phyloP scores from a whole-genome alignment of 345 rosid genomes.

The Linum usitatissimum region DNA sequence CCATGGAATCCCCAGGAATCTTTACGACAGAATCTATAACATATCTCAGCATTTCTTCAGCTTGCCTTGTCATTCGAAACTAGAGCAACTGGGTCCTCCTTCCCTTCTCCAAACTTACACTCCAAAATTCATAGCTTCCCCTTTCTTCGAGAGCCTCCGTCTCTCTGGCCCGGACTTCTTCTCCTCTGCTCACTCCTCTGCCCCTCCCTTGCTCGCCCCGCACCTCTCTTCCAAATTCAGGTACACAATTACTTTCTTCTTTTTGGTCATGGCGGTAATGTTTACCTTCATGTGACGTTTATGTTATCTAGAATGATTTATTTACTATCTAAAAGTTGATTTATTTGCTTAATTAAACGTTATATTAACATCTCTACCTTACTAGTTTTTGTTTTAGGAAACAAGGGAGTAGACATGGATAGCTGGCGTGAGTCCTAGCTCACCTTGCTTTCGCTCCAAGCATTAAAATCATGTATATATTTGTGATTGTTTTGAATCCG shows the following conservation, averaged over 20 bases:
- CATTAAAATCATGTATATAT: no score
- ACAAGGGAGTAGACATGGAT: no score
- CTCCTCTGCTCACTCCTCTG: constrained; percentile 13
- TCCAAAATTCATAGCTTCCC: constrained; percentile 19
- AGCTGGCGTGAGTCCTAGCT: no score
- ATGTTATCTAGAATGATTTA: no score
- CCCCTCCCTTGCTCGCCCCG: constrained; percentile 1
- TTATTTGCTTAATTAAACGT: no score
- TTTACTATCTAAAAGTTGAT: no score
- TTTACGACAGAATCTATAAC: constrained; percentile 11
- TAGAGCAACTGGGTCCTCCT: constrained; percentile 5
- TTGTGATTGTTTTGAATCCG: no score
- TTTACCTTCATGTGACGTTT: no score
- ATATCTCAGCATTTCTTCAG: constrained; percentile 11
- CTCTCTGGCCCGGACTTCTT: constrained; percentile 16
- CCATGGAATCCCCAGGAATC: constrained; percentile 16
- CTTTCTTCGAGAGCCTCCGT: constrained; percentile 20
- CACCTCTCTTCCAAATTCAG: constrained; percentile 11
- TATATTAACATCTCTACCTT: no score
- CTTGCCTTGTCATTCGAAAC: constrained; percentile 11
- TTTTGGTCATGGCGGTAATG: no score
- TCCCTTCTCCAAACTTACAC: constrained; percentile 15
- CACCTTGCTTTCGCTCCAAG: no score
- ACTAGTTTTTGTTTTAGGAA: no score
- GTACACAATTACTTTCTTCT: background rate